Base-by-base conservation (phyloP, 2,329 filamentous ascomycete species). In the Truncatella angustata region DNA sequence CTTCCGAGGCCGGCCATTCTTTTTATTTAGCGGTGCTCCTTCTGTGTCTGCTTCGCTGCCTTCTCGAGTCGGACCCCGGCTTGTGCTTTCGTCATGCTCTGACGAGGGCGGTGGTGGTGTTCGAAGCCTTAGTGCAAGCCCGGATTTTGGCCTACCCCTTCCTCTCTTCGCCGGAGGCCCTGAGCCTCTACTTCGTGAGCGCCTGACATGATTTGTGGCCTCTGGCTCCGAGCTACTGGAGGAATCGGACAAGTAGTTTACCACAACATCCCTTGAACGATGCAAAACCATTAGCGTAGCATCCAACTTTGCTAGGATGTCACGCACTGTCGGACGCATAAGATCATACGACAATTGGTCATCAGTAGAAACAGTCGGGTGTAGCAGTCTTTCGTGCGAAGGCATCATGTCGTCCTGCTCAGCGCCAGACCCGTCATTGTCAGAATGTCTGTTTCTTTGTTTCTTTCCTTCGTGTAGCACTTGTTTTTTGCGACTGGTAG, bases 271-370 rank as follows among this genome's bases (percentile, higher is more conserved):
- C 34, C 86, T 80, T 1, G 82, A 77, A 53, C 85, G 82, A 63
- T 92, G 90, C 12, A 97, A 75, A 3, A 85, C 81, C 26, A 77
- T 74, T 5, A 96, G 78, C 1, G 93, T 77, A 4, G 74, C 68
- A 60, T 97, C 90, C 1, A 96, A 65, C 32, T 84, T 81, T 1
- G 76, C 70, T 7, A 96, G 74, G 14, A 92, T 79, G 58, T 90
- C 86, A n/a, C 85, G 78, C 10, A 88, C 78, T 0, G 82, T 78
- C 0, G 91, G 90, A 0, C 79, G 78, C 14, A 96, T 72, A 4
- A 95, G 73, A 2, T 70, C 66, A 53, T 79, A 74, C 0, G 90
- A 88, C 44, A 76, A 66, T 2, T 88, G 84, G 58, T 96, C 91
- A 60, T 96, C 86, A 1, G 83, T 79, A 6, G 87, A 79, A 4